Base-by-base conservation (phyloP, 176 grass and related monocot species). In the Luzula sylvatica region DNA sequence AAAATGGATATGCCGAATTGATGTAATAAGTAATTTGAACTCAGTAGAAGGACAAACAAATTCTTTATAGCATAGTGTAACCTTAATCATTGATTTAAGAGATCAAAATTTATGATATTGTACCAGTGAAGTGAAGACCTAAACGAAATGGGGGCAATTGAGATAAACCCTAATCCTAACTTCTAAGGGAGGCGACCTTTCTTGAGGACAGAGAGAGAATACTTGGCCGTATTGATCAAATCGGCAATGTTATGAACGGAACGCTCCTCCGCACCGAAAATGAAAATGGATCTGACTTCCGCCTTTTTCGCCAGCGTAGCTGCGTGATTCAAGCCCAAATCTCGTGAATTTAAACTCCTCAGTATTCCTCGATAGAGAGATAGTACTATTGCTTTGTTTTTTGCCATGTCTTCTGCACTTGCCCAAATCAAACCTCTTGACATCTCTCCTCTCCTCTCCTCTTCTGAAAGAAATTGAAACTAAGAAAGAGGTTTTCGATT, bases 311-410 rank as follows among this genome's bases (percentile, higher is more conserved):
- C 59, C 13, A 90, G 71, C 22, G 74, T 66, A 27, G 92, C 81
- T 3, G 74, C 77, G 59, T 76, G 60, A 9, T 73, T 79, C 39
- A 96, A 55, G 11, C 76, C 73, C 47, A 89, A 70, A 42, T 61
- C 77, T 18, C 77, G 81, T 38, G 84, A 85, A 76, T 86, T 82
- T 11, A 89, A 77, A 30, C 81, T 46, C 64, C 85, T 75, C 35
- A 89, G 71, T 51, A 89, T 86, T 67, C 82, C 74, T 63, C 85
- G 64, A 45, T 96, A 96, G 63, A 96, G 47, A 7, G 85, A 96
- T 39, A 89, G 12, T 30, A 80, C 90, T 23, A 65, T 52, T 14
- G 67, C 75, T 17, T 68, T 70, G 49, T 56, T 86, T 66, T 53
- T 80, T 25, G 59, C 77, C 43, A 96, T 70, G 52, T 89, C 71